Conservation (phyloP, 208 protist species). For the Acanthamoeba comandoni region DNA sequence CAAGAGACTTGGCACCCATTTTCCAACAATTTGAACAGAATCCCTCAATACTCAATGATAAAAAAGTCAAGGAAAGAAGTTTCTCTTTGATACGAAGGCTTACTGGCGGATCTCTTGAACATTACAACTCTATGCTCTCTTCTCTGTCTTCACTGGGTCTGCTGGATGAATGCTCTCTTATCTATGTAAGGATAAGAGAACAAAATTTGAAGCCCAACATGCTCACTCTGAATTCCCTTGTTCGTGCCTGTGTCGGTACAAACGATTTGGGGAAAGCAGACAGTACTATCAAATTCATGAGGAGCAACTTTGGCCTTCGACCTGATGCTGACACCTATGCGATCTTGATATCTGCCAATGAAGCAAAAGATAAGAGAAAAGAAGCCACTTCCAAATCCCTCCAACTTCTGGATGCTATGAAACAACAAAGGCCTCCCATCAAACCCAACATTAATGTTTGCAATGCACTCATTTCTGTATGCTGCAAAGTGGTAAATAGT, state of each 20-base stretch:
- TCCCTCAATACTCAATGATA: slow-evolving; percentile 28
- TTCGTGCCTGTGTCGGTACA: background rate
- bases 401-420: slow-evolving; percentile 49
- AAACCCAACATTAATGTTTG: slow-evolving; percentile 13
- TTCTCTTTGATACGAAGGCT: slow-evolving; percentile 7
- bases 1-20: slow-evolving; percentile 5
- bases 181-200: background rate
- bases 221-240: slow-evolving; percentile 12
- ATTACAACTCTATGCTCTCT: slow-evolving; percentile 34
- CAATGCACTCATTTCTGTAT: slow-evolving; percentile 41
- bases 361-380: slow-evolving; percentile 15
- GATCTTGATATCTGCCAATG: slow-evolving; percentile 2
- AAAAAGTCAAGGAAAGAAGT: background rate
- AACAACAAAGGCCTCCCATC: slow-evolving; percentile 13
- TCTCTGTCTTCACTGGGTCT: slow-evolving; percentile 16
- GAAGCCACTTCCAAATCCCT: background rate
- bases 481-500: too few relatives aligned
- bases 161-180: slow-evolving; percentile 28
- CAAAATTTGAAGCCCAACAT: slow-evolving; percentile 4
- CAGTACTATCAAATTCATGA: background rate
- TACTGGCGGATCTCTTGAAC: background rate
- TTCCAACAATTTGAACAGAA: slow-evolving; percentile 34
- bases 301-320: background rate
- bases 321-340: slow-evolving; percentile 34
- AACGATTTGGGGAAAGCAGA: background rate